Conservation (phyloP, 2,329 filamentous ascomycete species). For the Paramyrothecium roridum region DNA sequence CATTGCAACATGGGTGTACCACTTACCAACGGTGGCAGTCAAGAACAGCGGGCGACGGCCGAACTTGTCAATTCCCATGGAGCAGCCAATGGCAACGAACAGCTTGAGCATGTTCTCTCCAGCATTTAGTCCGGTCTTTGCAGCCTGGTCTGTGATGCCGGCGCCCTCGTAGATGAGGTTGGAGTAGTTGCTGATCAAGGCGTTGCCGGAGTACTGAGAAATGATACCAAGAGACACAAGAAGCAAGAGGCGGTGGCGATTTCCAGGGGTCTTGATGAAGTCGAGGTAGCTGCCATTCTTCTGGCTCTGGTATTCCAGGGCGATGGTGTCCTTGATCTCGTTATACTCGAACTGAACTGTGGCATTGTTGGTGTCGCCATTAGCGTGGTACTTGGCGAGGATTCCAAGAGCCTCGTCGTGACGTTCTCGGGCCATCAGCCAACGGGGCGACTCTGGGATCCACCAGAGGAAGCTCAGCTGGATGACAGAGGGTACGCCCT, state of each 20-base stretch:
- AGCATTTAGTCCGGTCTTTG: constrained; percentile 1
- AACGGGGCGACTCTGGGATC: constrained; percentile 60
- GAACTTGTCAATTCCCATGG: constrained; percentile 1
- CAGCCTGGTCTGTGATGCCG: constrained; percentile 2
- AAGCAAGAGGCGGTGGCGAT: constrained; percentile 6
- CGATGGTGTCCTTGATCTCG: constrained; percentile 13
- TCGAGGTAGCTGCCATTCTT: constrained; percentile 8
- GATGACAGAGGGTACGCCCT: constrained; percentile 10
- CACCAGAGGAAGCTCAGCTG: constrained; percentile 35
- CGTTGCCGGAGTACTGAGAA: constrained; percentile 12
- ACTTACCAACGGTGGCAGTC: constrained; percentile 2
- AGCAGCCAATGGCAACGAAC: constrained; percentile 1
- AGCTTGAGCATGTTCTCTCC: constrained; percentile 3
- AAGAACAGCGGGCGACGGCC: constrained; percentile 1
- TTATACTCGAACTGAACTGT: constrained; percentile 10
- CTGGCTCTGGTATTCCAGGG: constrained; percentile 7
- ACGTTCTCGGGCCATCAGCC: constrained; percentile 40
- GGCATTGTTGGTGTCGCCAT: not conserved
- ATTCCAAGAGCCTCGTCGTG: constrained; percentile 33
- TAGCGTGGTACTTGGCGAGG: constrained; percentile 9
- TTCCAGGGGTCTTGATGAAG: constrained; percentile 7
- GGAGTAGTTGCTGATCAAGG: constrained; percentile 6
- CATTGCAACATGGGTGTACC: not conserved
- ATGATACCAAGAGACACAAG: constrained; percentile 11
- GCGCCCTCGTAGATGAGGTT: constrained; percentile 2